These are phyloP conservation scores for Microsporum audouinii DNA, from an alignment of 2,329 filamentous ascomycete species.

Conservation along the genomic window DNA sequence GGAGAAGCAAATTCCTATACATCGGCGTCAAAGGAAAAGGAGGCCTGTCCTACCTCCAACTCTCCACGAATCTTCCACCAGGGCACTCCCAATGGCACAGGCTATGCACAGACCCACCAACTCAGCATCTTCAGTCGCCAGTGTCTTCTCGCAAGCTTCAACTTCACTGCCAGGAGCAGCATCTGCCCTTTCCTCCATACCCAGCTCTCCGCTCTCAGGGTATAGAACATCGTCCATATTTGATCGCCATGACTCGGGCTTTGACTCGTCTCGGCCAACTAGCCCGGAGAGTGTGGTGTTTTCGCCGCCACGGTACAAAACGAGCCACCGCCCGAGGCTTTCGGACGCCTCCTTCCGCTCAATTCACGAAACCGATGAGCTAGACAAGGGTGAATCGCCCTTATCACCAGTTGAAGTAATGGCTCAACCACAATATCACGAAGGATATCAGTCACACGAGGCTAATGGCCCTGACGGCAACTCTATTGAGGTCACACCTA, in stretches of 20 bases:
- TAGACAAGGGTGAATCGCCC: neutral
- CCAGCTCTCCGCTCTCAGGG: constrained; percentile 69
- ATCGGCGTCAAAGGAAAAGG: constrained; percentile 59
- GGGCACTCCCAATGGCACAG: constrained; percentile 13
- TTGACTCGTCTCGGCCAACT: constrained; percentile 60
- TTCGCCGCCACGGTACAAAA: constrained; percentile 53
- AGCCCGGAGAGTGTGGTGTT: constrained; percentile 67
- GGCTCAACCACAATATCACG: neutral
- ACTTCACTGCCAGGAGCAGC: constrained; percentile 47
- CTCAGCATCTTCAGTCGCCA: constrained; percentile 31
- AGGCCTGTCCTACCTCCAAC: constrained; percentile 48
- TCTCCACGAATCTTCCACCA: constrained; percentile 25
- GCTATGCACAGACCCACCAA: constrained; percentile 25
- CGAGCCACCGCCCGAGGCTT: constrained; percentile 46
- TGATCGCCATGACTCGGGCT: constrained; percentile 54
- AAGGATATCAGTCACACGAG: neutral
- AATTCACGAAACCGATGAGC: constrained; percentile 8
- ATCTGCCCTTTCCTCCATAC: constrained; percentile 57
- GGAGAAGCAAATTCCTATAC: constrained; percentile 38
- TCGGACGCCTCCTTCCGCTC: constrained; percentile 45
- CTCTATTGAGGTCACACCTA: neutral
- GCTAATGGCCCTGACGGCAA: neutral
- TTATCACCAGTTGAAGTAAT: neutral
- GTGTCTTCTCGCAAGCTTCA: constrained; percentile 16
- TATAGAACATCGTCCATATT: constrained; percentile 65